Percentiles rank a stretch among this genome's conserved stretches.
phyloP scores from a whole-genome alignment of 257 asterid genomes.

The Fraxinus excelsior region DNA sequence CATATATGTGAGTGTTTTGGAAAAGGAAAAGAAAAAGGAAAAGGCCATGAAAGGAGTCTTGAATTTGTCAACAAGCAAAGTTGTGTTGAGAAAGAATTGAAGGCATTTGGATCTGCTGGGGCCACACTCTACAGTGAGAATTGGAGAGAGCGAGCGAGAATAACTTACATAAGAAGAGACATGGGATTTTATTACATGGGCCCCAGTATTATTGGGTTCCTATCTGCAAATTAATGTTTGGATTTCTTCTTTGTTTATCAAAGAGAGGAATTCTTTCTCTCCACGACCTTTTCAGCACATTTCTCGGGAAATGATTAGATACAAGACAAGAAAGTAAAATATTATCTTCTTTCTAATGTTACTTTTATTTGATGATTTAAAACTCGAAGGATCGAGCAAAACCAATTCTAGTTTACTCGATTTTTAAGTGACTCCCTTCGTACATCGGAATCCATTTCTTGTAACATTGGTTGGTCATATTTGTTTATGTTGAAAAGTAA shows the following conservation, averaged over 20 bases:
- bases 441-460: too few species aligned
- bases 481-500: too few species aligned
- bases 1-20: conserved; percentile 1
- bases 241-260: background rate
- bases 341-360: too few species aligned
- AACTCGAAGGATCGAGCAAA: too few species aligned
- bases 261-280: conserved; percentile 10
- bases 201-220: conserved; percentile 14
- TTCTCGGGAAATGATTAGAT: background rate
- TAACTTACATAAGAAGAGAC: conserved; percentile 61
- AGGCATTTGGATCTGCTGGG: conserved; percentile 76
- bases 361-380: too few species aligned
- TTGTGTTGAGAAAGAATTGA: conserved; percentile 27
- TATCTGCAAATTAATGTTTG: conserved; percentile 8
- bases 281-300: background rate
- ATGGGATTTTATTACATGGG: conserved; percentile 41
- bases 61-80: background rate
- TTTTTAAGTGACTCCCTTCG: too few species aligned
- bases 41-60: conserved; percentile 49
- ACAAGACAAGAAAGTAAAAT: too few species aligned
- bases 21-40: conserved; percentile 27
- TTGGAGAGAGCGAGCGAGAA: conserved; percentile 20
- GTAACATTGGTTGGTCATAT: too few species aligned
- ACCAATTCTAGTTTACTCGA: too few species aligned
- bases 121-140: conserved; percentile 43